Evolutionary conservation across 2,329 filamentous ascomycete genomes (phyloP), one percentile per base, ranked within the genome.

Genomic region (Pochonia chlamydosporia): DNA sequence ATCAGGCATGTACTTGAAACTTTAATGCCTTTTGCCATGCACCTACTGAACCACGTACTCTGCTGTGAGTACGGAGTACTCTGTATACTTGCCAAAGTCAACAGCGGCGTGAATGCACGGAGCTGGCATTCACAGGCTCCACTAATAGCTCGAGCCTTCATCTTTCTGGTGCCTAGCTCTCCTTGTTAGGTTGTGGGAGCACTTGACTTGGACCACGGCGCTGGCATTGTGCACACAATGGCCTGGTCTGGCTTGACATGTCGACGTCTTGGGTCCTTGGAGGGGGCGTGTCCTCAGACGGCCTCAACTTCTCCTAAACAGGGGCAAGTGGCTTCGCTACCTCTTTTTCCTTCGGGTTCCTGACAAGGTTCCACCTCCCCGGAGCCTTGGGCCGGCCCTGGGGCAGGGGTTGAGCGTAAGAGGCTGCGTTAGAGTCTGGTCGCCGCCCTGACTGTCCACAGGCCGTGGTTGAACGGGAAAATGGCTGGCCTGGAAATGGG

Each of bases 291-390:
- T 20, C 43, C n/a, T 43, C 35, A 44, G 24, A 21, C 40, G 24
- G 41, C 26, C 46, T 40, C 14, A 28, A 40, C 39, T 40, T 26
- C 36, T 41, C 28, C 44, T 42, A 45, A 48, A 48, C 40, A 42
- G 36, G 41, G 45, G 30, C 41, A 40, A 39, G 39, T 23, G 16
- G 35, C 10, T 36, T 44, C 35, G 21, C 31, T 33, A 35, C 14
- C 40, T n/a, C n/a, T 13, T 39, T n/a, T 45, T 37, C 45, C 30
- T 46, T 50, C 48, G 48, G 43, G 45, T 50, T 37, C 48, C 48
- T 50, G 48, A 43, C 48, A 50, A 25, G 40, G 48, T 41, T 39
- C 45, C 45, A 30, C 35, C 45, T 50, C 45, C 44, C 48, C 47
- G 48, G 48, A 42, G 48, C 48, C 42, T 44, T 48, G 41, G 44